Base-by-base conservation (phyloP, 495 filamentous ascomycete species). In the Penicillium antarcticum region DNA sequence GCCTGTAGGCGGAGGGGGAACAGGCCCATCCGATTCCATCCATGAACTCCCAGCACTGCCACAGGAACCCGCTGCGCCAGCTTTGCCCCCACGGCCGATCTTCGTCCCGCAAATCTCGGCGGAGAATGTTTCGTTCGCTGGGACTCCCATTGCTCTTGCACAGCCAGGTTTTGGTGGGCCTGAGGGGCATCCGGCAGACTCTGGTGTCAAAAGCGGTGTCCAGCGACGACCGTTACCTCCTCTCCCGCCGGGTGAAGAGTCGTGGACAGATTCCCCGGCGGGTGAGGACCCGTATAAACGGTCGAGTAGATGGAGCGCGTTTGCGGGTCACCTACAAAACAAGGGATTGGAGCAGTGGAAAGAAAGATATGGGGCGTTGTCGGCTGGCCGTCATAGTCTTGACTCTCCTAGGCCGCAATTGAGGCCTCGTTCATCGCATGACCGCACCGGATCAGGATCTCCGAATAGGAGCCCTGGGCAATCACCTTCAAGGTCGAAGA, bases 281-380 rank as follows among this genome's bases (percentile, higher is more conserved):
- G 48, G 49, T 14, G 45, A 58, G 16, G 45, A 52, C 2, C 48
- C 54, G 11, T 10, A 47, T 6, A 65, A 51, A 40, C 65, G 51
- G 42, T 26, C 51, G 8, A 65, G 69, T 21, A 61, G 68, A 19
- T 73, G 69, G 71, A 71, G 65, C 49, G 61, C 69, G 3, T 53
- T 70, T 13, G 47, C 64, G 11, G 66, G 57, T 2, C 57, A 69
- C 50, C 33, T 63, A 1, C 55, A 66, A 32, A 54, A 41, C 1
- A 53, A 52, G 4, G 55, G 60, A 4, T 29, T 29, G 26, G 26
- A 65, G 13, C 53, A 47, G 34, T 62, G 50, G 54, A 68, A 43
- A 26, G 66, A 61, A 13, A 64, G 52, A 21, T 55, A 62, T 26
- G 65, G 63, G 14, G 43, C 48, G 6, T 17, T 58, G 11, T 52